A percentile compares a stretch with the other conserved stretches of the same genome.
Conservation (phyloP, 768 basidiomycete species). For the Scleroderma bovista region DNA sequence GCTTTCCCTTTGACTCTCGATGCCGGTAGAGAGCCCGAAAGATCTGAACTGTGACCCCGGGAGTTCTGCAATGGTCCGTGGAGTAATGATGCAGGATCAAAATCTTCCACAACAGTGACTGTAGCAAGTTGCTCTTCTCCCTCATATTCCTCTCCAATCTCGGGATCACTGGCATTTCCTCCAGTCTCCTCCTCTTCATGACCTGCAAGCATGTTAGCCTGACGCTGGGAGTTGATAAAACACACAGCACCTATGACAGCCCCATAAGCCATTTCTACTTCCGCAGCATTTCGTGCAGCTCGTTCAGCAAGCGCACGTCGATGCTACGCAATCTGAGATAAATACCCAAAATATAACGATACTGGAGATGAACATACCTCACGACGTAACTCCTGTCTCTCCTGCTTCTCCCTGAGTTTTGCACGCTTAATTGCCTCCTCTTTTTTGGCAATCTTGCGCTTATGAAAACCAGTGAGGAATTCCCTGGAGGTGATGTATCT, state of each 20-base stretch:
- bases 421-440: slow-evolving; percentile 75
- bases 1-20: slow-evolving; percentile 13
- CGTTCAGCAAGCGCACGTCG: slow-evolving; percentile 72
- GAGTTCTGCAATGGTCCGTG: slow-evolving; percentile 35
- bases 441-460: slow-evolving; percentile 80
- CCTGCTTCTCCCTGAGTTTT: slow-evolving; percentile 69
- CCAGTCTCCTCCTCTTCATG: slow-evolving; percentile 43
- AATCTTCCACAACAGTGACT: slow-evolving; percentile 89
- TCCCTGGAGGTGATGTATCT: slow-evolving; percentile 45
- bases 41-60: neutral
- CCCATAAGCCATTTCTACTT: slow-evolving; percentile 72
- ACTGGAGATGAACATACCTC: slow-evolving; percentile 48
- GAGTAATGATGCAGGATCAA: slow-evolving; percentile 64
- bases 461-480: slow-evolving; percentile 90
- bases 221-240: slow-evolving; percentile 6
- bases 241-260: slow-evolving; percentile 36
- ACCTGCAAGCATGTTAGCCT: slow-evolving; percentile 12
- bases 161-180: slow-evolving; percentile 34
- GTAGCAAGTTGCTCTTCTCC: slow-evolving; percentile 83
- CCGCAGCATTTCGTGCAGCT: slow-evolving; percentile 70
- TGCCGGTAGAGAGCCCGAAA: neutral
- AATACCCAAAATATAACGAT: slow-evolving; percentile 9
- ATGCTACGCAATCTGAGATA: slow-evolving; percentile 43
- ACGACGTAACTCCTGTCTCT: slow-evolving; percentile 65
- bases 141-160: slow-evolving; percentile 66